Conservation (phyloP, 1,139 yeast species). For the Saccharomyces hybrid region DNA sequence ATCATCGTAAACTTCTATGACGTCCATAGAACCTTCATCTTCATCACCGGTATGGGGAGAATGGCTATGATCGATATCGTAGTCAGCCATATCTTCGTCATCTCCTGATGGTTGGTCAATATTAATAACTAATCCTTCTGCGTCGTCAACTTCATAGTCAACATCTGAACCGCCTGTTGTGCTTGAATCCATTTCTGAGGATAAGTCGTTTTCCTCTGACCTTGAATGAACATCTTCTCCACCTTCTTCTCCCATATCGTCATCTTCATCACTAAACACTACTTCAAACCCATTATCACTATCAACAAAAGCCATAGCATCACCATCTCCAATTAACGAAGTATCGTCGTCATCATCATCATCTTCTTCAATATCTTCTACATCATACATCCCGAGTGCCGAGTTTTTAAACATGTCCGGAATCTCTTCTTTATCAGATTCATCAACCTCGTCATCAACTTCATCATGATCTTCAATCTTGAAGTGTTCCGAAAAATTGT, state of each 20-base stretch:
- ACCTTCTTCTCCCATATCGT: slow-evolving; percentile 21
- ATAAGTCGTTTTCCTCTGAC: slow-evolving; percentile 3
- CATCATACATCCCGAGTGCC: slow-evolving; percentile 89
- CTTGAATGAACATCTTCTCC: slow-evolving; percentile 16
- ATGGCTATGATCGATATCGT: slow-evolving; percentile 5
- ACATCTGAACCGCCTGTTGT: slow-evolving; percentile 10
- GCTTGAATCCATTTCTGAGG: slow-evolving; percentile 2
- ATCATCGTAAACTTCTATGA: slow-evolving; percentile 34
- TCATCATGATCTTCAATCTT: slow-evolving; percentile 51
- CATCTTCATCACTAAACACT: slow-evolving; percentile 37
- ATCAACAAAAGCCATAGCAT: slow-evolving; percentile 34
- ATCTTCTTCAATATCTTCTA: slow-evolving; percentile 63
- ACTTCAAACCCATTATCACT: slow-evolving; percentile 36
- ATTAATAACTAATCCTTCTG: slow-evolving; percentile 11
- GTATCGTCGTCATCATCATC: slow-evolving; percentile 34
- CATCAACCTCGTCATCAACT: slow-evolving; percentile 56
- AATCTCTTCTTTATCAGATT: slow-evolving; percentile 59
- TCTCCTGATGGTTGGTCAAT: slow-evolving; percentile 1
- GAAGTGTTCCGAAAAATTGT: slow-evolving; percentile 51
- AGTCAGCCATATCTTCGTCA: slow-evolving; percentile 1
- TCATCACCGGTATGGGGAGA: slow-evolving; percentile 20
- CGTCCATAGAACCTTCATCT: slow-evolving; percentile 24
- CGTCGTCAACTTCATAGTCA: slow-evolving; percentile 23
- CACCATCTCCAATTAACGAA: slow-evolving; percentile 34
- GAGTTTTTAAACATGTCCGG: slow-evolving; percentile 83